Conservation (phyloP, 208 protist species). For the Leishmania mexicana region DNA sequence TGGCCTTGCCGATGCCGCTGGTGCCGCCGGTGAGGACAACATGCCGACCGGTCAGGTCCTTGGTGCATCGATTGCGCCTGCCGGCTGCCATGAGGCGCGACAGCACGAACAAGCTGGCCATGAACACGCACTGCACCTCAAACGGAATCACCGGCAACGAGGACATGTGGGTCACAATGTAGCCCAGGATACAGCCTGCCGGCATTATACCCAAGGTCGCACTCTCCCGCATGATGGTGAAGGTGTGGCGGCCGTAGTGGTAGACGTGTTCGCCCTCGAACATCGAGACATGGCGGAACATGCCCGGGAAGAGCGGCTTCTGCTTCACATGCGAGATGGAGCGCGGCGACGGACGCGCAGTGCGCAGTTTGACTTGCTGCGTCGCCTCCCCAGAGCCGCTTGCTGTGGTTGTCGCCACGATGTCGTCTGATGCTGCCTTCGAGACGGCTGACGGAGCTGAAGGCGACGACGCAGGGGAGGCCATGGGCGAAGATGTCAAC, state of each 20-base stretch:
- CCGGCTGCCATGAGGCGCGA: constrained; percentile 56
- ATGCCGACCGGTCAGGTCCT: constrained; percentile 55
- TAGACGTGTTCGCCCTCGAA: constrained; percentile 86
- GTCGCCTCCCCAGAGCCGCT: background rate
- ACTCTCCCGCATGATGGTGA: constrained; percentile 63
- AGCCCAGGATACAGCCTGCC: constrained; percentile 56
- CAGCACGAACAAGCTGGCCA: constrained; percentile 29
- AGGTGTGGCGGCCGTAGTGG: constrained; percentile 73
- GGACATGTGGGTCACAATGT: constrained; percentile 37
- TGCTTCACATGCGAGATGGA: constrained; percentile 68
- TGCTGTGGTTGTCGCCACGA: background rate
- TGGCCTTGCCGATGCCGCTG: constrained; percentile 73
- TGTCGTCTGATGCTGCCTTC: background rate
- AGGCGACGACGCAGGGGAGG: background rate
- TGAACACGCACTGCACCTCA: constrained; percentile 49
- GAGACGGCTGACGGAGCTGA: background rate
- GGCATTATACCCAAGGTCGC: constrained; percentile 54
- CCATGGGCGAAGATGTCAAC: background rate
- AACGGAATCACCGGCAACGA: constrained; percentile 36
- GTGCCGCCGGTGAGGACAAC: constrained; percentile 77
- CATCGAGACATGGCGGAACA: constrained; percentile 43
- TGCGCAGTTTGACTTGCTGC: constrained; percentile 13
- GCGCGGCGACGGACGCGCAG: constrained; percentile 17
- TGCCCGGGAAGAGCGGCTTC: constrained; percentile 63
- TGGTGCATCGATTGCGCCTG: constrained; percentile 33